Evolutionary conservation across 441 rosid genomes (phyloP), one percentile per base, ranked within the genome.

Genomic region (Syzygium malaccense): DNA sequence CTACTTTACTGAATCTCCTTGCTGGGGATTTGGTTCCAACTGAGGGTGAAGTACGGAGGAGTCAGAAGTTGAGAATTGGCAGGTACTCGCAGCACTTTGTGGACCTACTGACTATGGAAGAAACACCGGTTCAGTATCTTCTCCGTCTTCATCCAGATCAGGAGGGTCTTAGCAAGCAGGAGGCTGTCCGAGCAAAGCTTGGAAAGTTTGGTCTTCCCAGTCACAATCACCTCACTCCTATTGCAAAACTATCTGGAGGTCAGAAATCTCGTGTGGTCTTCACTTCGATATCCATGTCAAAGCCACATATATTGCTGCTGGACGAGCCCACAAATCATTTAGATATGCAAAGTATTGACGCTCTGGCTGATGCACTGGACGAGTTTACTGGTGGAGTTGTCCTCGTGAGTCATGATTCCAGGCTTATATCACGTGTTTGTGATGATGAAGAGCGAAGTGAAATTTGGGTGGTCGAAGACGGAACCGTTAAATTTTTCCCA

Each of bases 121-220:
- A 97, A 89, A 97, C 98, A 75, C 98, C 98, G 0, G 99, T 97
- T 87, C 96, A 96, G 91, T 97, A 97, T 92, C 99, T 97, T 91
- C 99, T 97, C 41, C 95, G 99, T 19, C 99, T 96, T 87, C 97
- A 96, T 92, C 99, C 99, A 11, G 99, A 96, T 68, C 99, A 97
- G 93, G 96, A 96, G 89, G 99, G 98, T 58, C 92, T 93, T 49
- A 96, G 99, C 92, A 96, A 96, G 91, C 98, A 95, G 92, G 98
- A 96, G 89, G 97, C 99, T 2, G 98, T 97, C 28, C 95, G 98
- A 20, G 99, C 98, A 19, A 97, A 96, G 92, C 96, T 97, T n/a
- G 99, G 99, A 55, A 97, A 96, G 85, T 97, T 93, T 88, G 99
- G 99, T 60, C 96, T 96, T 30, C 97, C 98, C 51, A 96, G 97